Conservation (phyloP, 495 filamentous ascomycete genomes). For the Lineolata rhizophorae region DNA sequence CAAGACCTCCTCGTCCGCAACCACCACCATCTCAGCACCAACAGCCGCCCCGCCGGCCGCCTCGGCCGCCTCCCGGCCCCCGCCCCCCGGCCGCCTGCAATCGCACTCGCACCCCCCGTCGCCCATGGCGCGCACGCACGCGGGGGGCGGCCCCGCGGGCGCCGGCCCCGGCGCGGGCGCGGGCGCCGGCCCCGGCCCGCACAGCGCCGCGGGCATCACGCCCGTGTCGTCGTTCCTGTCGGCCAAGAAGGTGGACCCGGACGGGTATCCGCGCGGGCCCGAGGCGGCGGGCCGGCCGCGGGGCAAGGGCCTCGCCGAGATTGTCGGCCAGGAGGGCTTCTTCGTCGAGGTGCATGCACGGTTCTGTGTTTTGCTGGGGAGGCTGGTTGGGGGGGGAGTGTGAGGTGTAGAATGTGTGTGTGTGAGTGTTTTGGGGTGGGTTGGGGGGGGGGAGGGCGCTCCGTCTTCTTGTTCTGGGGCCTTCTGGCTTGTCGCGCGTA, state of each 20-base stretch:
- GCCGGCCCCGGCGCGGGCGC: conserved; percentile 5
- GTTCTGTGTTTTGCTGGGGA: conserved; percentile 23
- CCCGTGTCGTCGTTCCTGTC: conserved; percentile 43
- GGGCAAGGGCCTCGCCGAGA: conserved; percentile 59
- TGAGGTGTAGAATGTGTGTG: too few relatives aligned
- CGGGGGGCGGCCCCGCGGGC: conserved; percentile 7
- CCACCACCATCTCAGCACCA: too few relatives aligned
- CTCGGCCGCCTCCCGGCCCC: neutral
- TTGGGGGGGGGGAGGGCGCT: too few relatives aligned
- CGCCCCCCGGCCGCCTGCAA: neutral
- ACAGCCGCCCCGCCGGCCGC: neutral
- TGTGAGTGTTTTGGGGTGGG: too few relatives aligned
- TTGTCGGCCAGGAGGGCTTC: conserved; percentile 67
- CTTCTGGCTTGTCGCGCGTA: too few relatives aligned
- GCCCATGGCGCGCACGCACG: conserved; percentile 1
- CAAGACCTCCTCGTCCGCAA: neutral
- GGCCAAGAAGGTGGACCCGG: conserved; percentile 33
- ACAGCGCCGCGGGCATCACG: conserved; percentile 21
- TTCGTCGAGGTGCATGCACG: conserved; percentile 69
- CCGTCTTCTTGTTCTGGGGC: too few relatives aligned
- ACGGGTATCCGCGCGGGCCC: conserved; percentile 29
- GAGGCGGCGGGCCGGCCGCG: conserved; percentile 19
- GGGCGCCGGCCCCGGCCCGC: conserved; percentile 5
- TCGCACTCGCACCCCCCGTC: conserved; percentile 1
- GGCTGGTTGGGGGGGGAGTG: neutral